Evolutionary conservation across 2,329 filamentous ascomycete species (phyloP), one percentile per base, ranked within the genome.

Genomic region (Cladosporium oxysporum): DNA sequence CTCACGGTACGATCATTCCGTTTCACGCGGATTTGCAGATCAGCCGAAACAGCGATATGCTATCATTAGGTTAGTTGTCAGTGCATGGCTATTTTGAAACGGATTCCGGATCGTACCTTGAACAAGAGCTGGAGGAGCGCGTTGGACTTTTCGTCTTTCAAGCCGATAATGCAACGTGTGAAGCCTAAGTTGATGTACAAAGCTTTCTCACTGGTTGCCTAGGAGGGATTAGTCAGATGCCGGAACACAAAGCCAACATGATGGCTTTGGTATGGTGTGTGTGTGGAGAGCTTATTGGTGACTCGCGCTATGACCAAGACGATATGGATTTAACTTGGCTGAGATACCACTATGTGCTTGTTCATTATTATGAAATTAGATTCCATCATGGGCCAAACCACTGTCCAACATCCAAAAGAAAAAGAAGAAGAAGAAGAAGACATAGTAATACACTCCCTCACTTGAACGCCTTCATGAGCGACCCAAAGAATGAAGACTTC

Each of bases 251-350:
- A 47, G n/a, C n/a, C 8, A 47, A 5, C 29, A 37, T 5, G 31
- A 35, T 26, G 1, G 1, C 95, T 5, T 2, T 11, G 3, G 86
- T 65, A 95, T 80, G 0, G 91, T 91, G 72, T 95, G 91, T 62
- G n/a, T 5, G 31, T 3, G n/a, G 44, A 26, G 35, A 44, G 2
- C 41, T 47, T 21, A 47, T n/a, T 11, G 41, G 41, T 12, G 21
- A n/a, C 41, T 23, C 53, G n/a, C 53, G 53, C n/a, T 3, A 26
- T 3, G 23, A 26, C 23, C 1, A 21, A 44, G 41, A 44, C 18
- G 6, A n/a, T 47, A 21, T 47, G 41, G 5, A 47, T 47, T 21
- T 47, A 47, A 21, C n/a, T 23, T 47, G n/a, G 21, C 41, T 21
- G 8, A 8, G 18, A 47, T 47, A 7, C 41, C n/a, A 21, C 21